A percentile compares a stretch with the other conserved stretches of the same genome.
Conservation (phyloP, 805 yeast genomes). For the Candida dajiaensis region DNA sequence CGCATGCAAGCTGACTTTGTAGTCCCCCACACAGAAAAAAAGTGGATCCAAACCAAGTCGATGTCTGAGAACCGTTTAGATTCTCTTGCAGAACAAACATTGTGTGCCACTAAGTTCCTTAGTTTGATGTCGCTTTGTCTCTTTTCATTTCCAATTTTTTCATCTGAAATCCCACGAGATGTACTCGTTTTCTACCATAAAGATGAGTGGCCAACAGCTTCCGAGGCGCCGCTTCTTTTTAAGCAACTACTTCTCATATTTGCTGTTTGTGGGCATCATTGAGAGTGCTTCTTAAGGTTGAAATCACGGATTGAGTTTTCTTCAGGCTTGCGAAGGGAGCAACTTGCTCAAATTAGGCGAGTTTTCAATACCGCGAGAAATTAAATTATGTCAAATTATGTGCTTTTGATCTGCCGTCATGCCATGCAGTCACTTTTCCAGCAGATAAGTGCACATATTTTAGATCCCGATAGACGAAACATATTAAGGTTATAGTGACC, state of each 20-base stretch:
- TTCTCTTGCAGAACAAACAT: neutral
- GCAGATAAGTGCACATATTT: neutral
- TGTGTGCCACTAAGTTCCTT: neutral
- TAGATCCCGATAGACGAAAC: too few species aligned
- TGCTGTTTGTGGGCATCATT: too few species aligned
- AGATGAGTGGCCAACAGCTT: too few species aligned
- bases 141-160: too few species aligned
- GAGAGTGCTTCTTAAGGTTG: too few species aligned
- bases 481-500: too few species aligned
- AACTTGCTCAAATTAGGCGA: neutral
- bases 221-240: too few species aligned
- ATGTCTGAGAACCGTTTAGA: neutral
- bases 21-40: neutral
- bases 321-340: neutral
- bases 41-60: neutral
- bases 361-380: neutral
- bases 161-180: too few species aligned
- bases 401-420: neutral
- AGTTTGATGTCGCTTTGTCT: too few species aligned
- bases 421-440: neutral
- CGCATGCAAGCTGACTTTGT: neutral
- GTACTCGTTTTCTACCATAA: too few species aligned
- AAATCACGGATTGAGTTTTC: too few species aligned
- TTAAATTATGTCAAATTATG: neutral
- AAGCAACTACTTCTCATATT: too few species aligned